These are phyloP conservation scores for Setaria viridis DNA, from an alignment of 202 grass and related monocot species.

Conservation along the genomic window DNA sequence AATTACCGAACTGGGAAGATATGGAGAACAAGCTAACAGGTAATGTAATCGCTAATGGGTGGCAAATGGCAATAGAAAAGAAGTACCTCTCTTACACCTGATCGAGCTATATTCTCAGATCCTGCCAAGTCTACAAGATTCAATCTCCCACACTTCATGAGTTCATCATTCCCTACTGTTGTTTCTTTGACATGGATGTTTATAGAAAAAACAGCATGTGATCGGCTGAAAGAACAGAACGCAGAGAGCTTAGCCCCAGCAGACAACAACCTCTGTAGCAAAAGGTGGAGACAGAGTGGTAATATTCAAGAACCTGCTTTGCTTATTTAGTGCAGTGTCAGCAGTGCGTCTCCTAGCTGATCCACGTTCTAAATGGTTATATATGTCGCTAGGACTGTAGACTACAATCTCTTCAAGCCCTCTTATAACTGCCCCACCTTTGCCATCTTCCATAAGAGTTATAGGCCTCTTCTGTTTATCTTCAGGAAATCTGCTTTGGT, in stretches of 20 bases:
- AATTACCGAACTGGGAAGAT: not conserved
- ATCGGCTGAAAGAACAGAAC: conserved; percentile 75
- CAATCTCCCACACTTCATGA: conserved; percentile 83
- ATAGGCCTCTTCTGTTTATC: conserved; percentile 75
- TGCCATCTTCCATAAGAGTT: conserved; percentile 92
- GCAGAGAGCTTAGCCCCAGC: conserved; percentile 28
- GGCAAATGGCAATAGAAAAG: conserved; percentile 12
- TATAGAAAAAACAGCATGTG: conserved; percentile 89
- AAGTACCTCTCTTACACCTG: conserved; percentile 85
- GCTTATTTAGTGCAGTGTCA: conserved; percentile 80
- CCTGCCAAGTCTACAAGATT: conserved; percentile 97
- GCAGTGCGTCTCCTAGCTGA: conserved; percentile 85
- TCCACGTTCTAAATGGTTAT: conserved; percentile 68
- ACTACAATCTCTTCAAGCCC: conserved; percentile 85
- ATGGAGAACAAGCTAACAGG: conserved; percentile 24
- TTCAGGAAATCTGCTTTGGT: conserved; percentile 61
- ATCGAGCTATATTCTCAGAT: conserved; percentile 87
- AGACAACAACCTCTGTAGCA: not conserved
- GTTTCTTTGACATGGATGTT: conserved; percentile 87
- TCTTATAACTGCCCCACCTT: conserved; percentile 80
- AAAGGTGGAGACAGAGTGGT: conserved; percentile 13
- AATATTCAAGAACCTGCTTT: conserved; percentile 76
- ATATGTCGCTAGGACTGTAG: conserved; percentile 77
- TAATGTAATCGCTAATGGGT: conserved; percentile 28
- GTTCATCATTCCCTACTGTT: conserved; percentile 64